These are phyloP conservation scores for Coemansia sp. DNA, from an alignment of 192 early-diverging fungal genomes.

Conservation along the genomic window DNA sequence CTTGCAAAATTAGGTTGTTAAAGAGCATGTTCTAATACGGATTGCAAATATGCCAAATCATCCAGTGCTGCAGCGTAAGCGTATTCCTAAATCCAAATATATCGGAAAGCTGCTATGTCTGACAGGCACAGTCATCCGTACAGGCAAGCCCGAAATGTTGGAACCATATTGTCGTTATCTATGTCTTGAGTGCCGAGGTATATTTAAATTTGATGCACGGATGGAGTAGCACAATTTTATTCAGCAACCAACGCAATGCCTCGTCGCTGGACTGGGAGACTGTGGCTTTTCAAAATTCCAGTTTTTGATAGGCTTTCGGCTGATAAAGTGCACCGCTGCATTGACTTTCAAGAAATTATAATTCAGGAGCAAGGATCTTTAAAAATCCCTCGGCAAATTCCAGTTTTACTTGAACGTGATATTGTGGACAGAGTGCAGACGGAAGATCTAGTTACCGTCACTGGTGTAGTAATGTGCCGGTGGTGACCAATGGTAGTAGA, in stretches of 20 bases:
- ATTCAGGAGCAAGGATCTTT: conserved; percentile 71
- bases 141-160: conserved; percentile 66
- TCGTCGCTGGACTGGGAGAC: not conserved
- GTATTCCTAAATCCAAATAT: conserved; percentile 59
- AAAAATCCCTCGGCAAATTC: conserved; percentile 60
- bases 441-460: conserved; percentile 91
- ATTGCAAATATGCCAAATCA: conserved; percentile 23
- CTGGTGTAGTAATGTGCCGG: conserved; percentile 66
- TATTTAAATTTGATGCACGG: conserved; percentile 58
- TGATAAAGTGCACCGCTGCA: conserved; percentile 51
- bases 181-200: conserved; percentile 61
- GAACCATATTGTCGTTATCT: conserved; percentile 55
- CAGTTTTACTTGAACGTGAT: conserved; percentile 58
- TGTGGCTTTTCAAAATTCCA: conserved; percentile 2
- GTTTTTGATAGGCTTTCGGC: conserved; percentile 17
- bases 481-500: conserved; percentile 51
- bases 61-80: conserved; percentile 36
- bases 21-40: conserved; percentile 7
- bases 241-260: conserved; percentile 42
- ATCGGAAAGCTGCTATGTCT: conserved; percentile 60
- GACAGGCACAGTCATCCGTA: conserved; percentile 67
- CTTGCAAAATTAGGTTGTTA: not conserved
- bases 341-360: conserved; percentile 78
- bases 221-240: conserved; percentile 64
- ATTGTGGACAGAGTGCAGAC: conserved; percentile 61